Evolutionary conservation across 371 early-diverging fungal species (phyloP), one percentile per base, ranked within the genome.

Genomic region (Mucor circinelloides): DNA sequence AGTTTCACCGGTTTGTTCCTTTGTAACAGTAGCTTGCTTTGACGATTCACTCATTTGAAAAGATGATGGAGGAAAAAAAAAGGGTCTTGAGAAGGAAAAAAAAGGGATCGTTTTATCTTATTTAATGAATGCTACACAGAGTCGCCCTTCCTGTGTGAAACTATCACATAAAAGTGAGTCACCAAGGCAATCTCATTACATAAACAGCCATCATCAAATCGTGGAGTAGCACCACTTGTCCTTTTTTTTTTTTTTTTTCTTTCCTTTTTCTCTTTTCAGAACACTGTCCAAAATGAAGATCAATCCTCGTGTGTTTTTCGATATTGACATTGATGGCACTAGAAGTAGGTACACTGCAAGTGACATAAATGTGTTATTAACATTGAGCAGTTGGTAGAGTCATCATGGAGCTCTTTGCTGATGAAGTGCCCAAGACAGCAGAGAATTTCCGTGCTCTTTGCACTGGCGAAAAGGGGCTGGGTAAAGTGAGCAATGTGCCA

Each of bases 371-470:
- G n/a, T 50, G 31, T 15, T 12, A 52, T 25, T 19, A 23, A 50
- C 44, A 19, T n/a, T 50, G 28, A 19, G 5, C 42, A 84, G 89
- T 89, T 56, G 97, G 95, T 44, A 87, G 95, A 66, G 90, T 99
- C 48, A 87, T 93, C 55, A 93, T 99, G 86, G 96, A 98, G 75
- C 88, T 99, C 21, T 92, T 92, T 82, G 80, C 86, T 19, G 96
- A 99, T 81, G 91, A 94, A 44, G 94, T 93, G 1, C 99, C 99
- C n/a, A 88, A 85, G 62, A 99, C 99, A 4, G 97, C 93, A 12
- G 99, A 99, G 71, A 99, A 99, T 87, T 99, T 99, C 80, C 89
- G 97, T 21, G 85, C 84, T 8, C 80, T 94, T 23, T 93, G 92
- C 78, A 91, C 87, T 60, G 89, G 89, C 54, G 91, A 86, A 80